These are phyloP conservation scores for Aspergillus sp. DNA, from an alignment of 2,329 filamentous ascomycete species.

Conservation along the genomic window DNA sequence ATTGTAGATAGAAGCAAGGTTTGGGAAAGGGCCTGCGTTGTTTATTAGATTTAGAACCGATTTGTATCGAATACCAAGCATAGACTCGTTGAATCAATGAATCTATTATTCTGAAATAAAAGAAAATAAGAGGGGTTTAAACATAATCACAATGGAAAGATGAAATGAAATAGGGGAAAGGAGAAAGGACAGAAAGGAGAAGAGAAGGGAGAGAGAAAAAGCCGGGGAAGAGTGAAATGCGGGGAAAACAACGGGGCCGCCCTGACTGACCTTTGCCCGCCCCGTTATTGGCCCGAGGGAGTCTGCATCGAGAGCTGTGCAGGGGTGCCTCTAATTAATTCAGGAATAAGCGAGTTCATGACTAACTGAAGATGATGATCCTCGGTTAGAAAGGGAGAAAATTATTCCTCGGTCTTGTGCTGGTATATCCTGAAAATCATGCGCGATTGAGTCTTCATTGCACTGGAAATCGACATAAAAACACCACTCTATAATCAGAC, in stretches of 20 bases:
- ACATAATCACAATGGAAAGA: not conserved
- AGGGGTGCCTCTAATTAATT: not conserved
- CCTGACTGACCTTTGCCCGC: not conserved
- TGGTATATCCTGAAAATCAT: too few species aligned
- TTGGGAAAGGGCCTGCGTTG: slow-evolving; percentile 1
- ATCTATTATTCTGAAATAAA: too few species aligned
- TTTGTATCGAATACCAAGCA: not conserved
- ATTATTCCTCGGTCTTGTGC: too few species aligned
- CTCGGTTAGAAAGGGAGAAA: not conserved
- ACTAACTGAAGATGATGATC: too few species aligned
- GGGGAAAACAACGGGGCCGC: slow-evolving; percentile 1
- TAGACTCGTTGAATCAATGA: not conserved
- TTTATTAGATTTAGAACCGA: slow-evolving; percentile 4
- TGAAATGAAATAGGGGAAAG: not conserved
- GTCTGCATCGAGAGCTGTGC: not conserved
- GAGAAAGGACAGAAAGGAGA: not conserved
- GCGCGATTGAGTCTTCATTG: not conserved
- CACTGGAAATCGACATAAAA: not conserved
- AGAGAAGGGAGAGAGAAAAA: not conserved
- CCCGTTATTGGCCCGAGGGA: slow-evolving; percentile 2
- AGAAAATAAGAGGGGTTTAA: not conserved
- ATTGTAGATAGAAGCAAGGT: slow-evolving; percentile 5
- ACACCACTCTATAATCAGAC: not conserved
- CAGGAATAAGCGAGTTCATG: too few species aligned
- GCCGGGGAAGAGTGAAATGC: slow-evolving; percentile 1